Evolutionary conservation across 176 grass and related monocot genomes (phyloP), one percentile per base, ranked within the genome.

Genomic region (Dendrocalamus sinicus): DNA sequence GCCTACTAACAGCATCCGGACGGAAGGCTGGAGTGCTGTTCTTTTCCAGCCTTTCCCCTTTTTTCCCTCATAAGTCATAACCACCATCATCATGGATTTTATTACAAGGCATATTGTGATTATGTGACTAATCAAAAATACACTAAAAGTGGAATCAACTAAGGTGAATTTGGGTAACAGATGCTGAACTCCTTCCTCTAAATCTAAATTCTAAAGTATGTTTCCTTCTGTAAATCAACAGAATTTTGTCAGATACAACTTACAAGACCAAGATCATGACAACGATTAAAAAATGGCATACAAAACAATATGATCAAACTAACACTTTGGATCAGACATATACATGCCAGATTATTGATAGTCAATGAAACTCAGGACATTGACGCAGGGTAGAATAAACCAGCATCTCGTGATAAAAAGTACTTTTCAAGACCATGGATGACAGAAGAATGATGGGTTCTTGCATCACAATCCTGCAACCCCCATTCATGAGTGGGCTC

Each of bases 401-500:
- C 26, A 88, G 76, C 78, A 79, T 86, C 75, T 73, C 62, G 76
- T 80, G 85, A 72, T 40, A 32, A 28, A n/a, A 70, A 77, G 67
- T 72, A 64, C 48, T 77, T 76, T 81, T 85, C 57, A 88, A 72
- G 83, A 80, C 83, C 43, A 90, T 74, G 68, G 88, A 88, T 86
- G 81, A 83, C 68, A 67, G 77, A 80, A 55, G 72, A 78, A 87
- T 95, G 74, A 92, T 86, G 78, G 75, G 57, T 80, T 87, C 78
- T 92, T 90, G 74, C 90, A 95, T 92, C 88, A 95, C 78, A 73
- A 90, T 75, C 47, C 82, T 86, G 35, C 59, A 91, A 78, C 17
- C 77, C 43, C 67, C 37, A 35, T 86, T 86, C 75, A 61, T 82
- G 81, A 91, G 93, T 93, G 89, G 85, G 51, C 74, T 91, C 57